Evolutionary conservation across 2,329 filamentous ascomycete species (phyloP), one percentile per base, ranked within the genome.

Genomic region (Alternaria solani): DNA sequence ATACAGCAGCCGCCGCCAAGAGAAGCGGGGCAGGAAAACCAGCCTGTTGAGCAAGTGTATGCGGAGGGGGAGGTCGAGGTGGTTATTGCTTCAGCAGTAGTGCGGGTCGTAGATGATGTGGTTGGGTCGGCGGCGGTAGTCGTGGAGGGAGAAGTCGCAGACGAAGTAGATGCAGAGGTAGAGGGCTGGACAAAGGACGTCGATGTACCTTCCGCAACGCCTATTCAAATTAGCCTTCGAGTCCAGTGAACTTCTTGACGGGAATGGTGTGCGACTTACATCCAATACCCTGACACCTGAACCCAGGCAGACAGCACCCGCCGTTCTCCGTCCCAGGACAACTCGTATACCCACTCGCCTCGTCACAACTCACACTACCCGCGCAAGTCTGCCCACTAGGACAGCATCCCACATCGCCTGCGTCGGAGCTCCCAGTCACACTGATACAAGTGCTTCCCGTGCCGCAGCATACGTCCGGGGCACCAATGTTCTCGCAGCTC

Each of bases 381-480:
- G 84, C 84, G 75, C 91, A 94, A 6, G 76, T 84, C 43, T 82
- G 80, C 4, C 90, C 91, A 36, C 81, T 72, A 0, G 90, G 89
- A 78, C 92, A 95, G 77, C 92, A 95, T 3, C 91, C 91, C 2
- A 94, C 87, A 44, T 87, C 85, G 7, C 90, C 90, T 28, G 91
- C 87, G 32, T 83, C 75, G 5, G 93, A 87, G 25, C 80, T 77
- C 47, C 63, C 57, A 14, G 52, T 47, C 16, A 70, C 66, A 20
- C 58, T 70, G 34, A 90, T 87, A 74, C 92, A 95, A 7, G 83
- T 86, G 66, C 90, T 88, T 16, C 83, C 85, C n/a, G 82, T 81
- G 23, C 84, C 81, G 75, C 92, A 95, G 81, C 92, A 95, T 76
- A 89, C 90, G 76, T 92, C 86, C 1, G 90, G 86, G 46, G 86